Base-by-base conservation (phyloP, 2,329 filamentous ascomycete genomes). In the Coleophoma cylindrospora region DNA sequence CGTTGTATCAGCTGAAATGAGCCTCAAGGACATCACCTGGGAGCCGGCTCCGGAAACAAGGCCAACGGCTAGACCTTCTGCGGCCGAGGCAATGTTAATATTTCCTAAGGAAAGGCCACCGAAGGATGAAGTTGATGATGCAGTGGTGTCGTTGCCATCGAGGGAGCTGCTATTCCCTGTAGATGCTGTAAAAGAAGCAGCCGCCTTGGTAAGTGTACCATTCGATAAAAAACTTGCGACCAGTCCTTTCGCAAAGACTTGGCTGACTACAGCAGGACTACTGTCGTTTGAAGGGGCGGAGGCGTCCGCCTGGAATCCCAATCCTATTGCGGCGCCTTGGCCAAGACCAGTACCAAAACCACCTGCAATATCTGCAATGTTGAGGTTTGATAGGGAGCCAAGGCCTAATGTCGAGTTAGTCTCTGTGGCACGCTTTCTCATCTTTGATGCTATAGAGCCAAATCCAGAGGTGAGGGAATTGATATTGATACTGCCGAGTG, bases 61-160 rank as follows among this genome's bases (percentile, higher is more conserved):
- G 0, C 68, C 68, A 32, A 67, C 57, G 0, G 65, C 66, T 17
- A 69, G 61, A 10, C 68, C 68, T 48, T 66, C 64, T 5, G 65
- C 67, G 1, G 65, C 58, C n/a, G 56, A 58, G 13, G 59, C 53
- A 3, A 68, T 22, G 45, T 66, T 48, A 19, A 62, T 45, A 49
- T 13, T 60, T 37, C n/a, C 47, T n/a, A 58, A 56, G 15, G 51
- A 46, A 1, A 57, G 51, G n/a, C 59, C 49, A n/a, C 53, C 51
- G 14, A 50, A 43, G 7, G 27, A 43, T 43, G 40, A 40, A 34
- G 43, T 1, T 43, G 48, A 11, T 47, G 47, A 9, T 53, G n/a
- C 36, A 48, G 46, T 34, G 14, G 41, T 32, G 19, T n/a, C 21
- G 27, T 14, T 33, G 13, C 19, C 41, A 8, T 19, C 7, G 12